Evolutionary conservation across 495 filamentous ascomycete species (phyloP).

Genomic region (Aspergillus incahuasiensis): DNA sequence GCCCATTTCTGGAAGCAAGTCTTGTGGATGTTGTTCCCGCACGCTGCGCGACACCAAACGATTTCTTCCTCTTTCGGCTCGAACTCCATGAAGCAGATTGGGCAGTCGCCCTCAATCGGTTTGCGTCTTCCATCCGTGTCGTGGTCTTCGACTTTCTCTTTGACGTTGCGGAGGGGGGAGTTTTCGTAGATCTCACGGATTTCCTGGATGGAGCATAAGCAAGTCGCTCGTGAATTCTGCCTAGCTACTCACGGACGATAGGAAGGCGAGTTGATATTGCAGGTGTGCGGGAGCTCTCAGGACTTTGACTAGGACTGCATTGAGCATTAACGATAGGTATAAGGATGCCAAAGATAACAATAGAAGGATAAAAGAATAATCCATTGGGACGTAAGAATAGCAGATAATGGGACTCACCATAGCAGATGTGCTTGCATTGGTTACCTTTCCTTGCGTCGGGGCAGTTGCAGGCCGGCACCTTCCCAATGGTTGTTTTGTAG

Average conservation of each 20-base stretch:
- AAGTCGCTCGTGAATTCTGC: background rate
- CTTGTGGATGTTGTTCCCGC: conserved; percentile 76
- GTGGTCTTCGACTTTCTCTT: conserved; percentile 13
- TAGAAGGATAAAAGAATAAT: conserved; percentile 10
- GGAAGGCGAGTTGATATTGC: conserved; percentile 70
- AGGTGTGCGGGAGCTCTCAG: conserved; percentile 59
- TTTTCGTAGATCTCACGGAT: conserved; percentile 44
- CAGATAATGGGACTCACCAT: conserved; percentile 36
- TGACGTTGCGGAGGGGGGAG: conserved; percentile 28
- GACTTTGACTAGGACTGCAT: conserved; percentile 57
- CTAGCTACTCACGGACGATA: conserved; percentile 44
- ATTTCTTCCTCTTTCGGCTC: conserved; percentile 50
- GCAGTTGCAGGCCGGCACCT: conserved; percentile 61
- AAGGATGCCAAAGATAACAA: conserved; percentile 11
- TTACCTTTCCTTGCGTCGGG: conserved; percentile 57
- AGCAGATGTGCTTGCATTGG: conserved; percentile 74
- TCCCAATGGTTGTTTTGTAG: conserved; percentile 56
- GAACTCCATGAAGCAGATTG: conserved; percentile 73
- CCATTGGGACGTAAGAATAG: conserved; percentile 2
- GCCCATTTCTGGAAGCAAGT: conserved; percentile 71
- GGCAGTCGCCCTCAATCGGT: conserved; percentile 67
- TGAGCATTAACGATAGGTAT: conserved; percentile 15
- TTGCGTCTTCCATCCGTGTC: conserved; percentile 49
- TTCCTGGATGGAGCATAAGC: conserved; percentile 39
- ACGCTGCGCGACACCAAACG: conserved; percentile 68